Conservation (phyloP, 106 monocot species). For the Acorus gramineus region DNA sequence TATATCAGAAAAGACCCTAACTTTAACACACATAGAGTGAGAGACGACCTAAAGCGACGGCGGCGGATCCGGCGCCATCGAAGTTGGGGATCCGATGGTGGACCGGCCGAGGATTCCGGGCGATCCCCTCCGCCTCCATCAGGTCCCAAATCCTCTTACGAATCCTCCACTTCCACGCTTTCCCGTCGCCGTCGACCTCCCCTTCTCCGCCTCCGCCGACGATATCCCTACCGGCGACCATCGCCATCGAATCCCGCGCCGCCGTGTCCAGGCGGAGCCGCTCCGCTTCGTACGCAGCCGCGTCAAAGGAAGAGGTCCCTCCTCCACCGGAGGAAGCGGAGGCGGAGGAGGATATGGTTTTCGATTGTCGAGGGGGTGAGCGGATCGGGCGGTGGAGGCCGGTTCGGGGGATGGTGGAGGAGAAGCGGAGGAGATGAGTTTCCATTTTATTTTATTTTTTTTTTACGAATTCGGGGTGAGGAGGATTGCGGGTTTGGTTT, state of each 20-base stretch:
- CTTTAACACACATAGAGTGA: too few species aligned
- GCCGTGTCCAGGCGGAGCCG: slow-evolving; percentile 62
- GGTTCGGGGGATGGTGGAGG: too few species aligned
- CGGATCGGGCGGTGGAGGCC: too few species aligned
- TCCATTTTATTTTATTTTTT: too few species aligned
- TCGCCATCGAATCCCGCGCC: slow-evolving; percentile 61
- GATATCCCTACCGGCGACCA: slow-evolving; percentile 1
- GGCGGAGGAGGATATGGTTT: too few species aligned
- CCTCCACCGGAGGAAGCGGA: too few species aligned
- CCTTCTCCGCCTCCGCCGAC: background rate
- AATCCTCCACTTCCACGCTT: slow-evolving; percentile 88
- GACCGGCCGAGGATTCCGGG: slow-evolving; percentile 74
- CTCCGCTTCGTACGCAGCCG: slow-evolving; percentile 55
- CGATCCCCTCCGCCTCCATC: slow-evolving; percentile 58
- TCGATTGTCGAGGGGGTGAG: too few species aligned
- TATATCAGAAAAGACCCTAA: too few species aligned
- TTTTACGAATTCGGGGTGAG: too few species aligned
- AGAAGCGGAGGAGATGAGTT: too few species aligned
- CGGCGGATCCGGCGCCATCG: slow-evolving; percentile 52
- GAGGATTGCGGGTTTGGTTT: too few species aligned
- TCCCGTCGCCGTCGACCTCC: slow-evolving; percentile 25
- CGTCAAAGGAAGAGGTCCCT: slow-evolving; percentile 35
- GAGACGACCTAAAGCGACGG: slow-evolving; percentile 19
- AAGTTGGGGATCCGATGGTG: slow-evolving; percentile 96
- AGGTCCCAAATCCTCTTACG: slow-evolving; percentile 73